Evolutionary conservation across 176 grass and related monocot species (phyloP), one percentile per base, ranked within the genome.

Genomic region (Rhipidocladum racemiflorum): DNA sequence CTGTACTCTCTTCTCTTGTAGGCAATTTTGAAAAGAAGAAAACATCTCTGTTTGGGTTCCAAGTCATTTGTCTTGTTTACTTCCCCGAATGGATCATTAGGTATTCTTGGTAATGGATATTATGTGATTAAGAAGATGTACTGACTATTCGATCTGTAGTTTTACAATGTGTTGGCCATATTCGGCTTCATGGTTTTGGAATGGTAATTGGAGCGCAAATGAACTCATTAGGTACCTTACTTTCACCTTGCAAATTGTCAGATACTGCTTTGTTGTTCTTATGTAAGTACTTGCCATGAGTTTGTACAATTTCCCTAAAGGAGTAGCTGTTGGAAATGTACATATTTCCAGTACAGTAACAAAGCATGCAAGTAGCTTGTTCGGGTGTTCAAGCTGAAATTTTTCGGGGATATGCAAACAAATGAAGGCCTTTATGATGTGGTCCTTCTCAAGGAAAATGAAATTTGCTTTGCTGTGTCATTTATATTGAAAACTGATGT

Each of bases 391-490:
- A 88, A 55, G 24, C 20, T 87, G 36, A 83, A 64, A 16, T 27
- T 70, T 11, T 11, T 45, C 78, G 60, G 1, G 53, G 68, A 27
- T 67, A 84, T 32, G 74, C 87, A 61, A 48, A 11, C 12, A 92
- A 70, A 27, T 82, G 66, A 56, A 97, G 91, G 0, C 90, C 94
- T 9, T 76, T 51, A 73, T 93, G 6, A 97, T 93, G 27, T 89
- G 91, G 9, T 91, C 93, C 84, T 91, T 93, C 91, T 91, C 89
- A 64, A 78, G 21, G 20, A 17, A 27, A 39, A 43, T 42, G 70
- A 30, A 48, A 74, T 23, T 78, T 24, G 1, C 28, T 51, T 77
- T 43, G 5, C 79, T 82, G 29, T 71, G 39, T 45, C 18, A 13
- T 25, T 25, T 59, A 59, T 24, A 18, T 50, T 80, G 24, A 74